These are phyloP conservation scores for Penicillium manginii DNA, from an alignment of 495 filamentous ascomycete species.

Conservation along the genomic window DNA sequence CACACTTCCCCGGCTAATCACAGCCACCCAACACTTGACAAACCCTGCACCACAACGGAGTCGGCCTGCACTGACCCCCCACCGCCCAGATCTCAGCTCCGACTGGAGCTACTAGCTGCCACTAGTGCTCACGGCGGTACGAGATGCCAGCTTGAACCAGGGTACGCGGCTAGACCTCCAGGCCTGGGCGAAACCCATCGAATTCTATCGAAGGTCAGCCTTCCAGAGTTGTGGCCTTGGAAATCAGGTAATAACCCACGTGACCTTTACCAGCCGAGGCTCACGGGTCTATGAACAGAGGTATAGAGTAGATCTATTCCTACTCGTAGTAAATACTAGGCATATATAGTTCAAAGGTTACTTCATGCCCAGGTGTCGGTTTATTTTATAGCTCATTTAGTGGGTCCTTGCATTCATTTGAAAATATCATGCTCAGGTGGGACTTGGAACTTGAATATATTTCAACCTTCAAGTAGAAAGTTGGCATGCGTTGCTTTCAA, in stretches of 20 bases:
- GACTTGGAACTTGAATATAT: no score
- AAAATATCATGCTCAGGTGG: no score
- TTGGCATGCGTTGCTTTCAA: no score
- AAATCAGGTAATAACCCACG: background rate
- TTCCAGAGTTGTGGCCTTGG: background rate
- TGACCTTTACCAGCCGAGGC: background rate
- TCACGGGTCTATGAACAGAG: background rate
- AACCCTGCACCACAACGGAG: background rate
- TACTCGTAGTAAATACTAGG: no score
- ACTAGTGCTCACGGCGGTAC: conserved; percentile 1
- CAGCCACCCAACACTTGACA: background rate
- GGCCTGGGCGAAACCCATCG: background rate
- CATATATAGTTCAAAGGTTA: no score
- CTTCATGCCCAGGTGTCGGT: no score
- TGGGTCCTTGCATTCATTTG: no score
- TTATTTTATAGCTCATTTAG: no score
- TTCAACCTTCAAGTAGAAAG: no score
- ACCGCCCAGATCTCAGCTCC: no score
- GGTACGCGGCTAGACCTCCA: background rate
- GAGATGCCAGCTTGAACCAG: background rate
- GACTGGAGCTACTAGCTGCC: no score
- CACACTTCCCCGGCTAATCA: background rate
- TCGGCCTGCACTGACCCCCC: background rate
- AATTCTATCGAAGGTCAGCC: background rate
- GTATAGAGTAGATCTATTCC: background rate